Conservation (phyloP, 768 basidiomycete genomes). For the Calocybe cyanea region DNA sequence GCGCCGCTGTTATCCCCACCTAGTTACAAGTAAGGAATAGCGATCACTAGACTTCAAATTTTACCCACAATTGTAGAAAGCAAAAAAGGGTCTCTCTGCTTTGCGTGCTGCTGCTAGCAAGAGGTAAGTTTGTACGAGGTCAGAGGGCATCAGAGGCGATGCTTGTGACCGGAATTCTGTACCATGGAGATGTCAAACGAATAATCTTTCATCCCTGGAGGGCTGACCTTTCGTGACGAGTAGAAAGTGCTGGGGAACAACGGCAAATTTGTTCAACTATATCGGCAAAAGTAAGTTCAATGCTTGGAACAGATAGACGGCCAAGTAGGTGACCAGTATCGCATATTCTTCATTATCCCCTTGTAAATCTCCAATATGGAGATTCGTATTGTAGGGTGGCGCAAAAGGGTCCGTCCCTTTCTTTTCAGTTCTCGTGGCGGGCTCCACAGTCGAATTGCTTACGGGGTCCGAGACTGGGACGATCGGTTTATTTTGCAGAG, state of each 20-base stretch:
- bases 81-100: slow-evolving; percentile 58
- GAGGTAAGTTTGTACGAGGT: slow-evolving; percentile 75
- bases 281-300: neutral
- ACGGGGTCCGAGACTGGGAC: slow-evolving; percentile 41
- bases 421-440: slow-evolving; percentile 22
- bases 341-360: slow-evolving; percentile 65
- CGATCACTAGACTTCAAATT: neutral
- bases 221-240: slow-evolving; percentile 77
- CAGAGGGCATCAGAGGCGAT: slow-evolving; percentile 73
- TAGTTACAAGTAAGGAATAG: slow-evolving; percentile 20
- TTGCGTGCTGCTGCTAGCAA: slow-evolving; percentile 67
- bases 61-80: slow-evolving; percentile 85
- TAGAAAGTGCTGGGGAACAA: slow-evolving; percentile 84
- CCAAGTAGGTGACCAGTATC: slow-evolving; percentile 52
- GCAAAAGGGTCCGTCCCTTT: slow-evolving; percentile 66
- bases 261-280: slow-evolving; percentile 84
- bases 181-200: neutral
- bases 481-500: slow-evolving; percentile 73
- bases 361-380: slow-evolving; percentile 72
- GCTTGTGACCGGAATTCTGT: slow-evolving; percentile 75
- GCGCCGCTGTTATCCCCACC: slow-evolving; percentile 81
- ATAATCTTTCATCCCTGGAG: neutral
- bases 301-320: neutral
- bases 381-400: slow-evolving; percentile 78
- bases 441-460: slow-evolving; percentile 20